phyloP scores from a whole-genome alignment of 768 basidiomycete species.

The Asterophora lycoperdoides region DNA sequence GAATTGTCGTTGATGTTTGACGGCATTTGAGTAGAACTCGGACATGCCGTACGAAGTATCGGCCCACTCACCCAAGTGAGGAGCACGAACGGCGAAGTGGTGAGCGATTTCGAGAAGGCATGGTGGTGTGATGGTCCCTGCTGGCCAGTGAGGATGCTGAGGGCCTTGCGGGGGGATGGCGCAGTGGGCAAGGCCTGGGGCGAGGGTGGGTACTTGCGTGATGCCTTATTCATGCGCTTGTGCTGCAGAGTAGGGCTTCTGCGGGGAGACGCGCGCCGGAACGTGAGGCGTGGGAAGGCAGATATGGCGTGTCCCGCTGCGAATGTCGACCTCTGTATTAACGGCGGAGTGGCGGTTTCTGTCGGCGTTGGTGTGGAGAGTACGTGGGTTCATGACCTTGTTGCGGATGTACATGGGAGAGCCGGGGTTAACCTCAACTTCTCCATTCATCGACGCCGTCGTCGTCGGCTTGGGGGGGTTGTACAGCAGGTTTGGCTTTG shows the following conservation, averaged over 20 bases:
- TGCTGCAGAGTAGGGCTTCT: not conserved
- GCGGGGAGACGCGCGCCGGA: constrained; percentile 4
- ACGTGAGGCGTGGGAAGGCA: constrained; percentile 10
- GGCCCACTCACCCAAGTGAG: too few relatives aligned
- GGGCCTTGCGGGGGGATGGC: constrained; percentile 1
- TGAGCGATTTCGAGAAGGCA: constrained; percentile 5
- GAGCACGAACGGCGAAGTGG: constrained; percentile 11
- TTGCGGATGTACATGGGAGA: constrained; percentile 15
- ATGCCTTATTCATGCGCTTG: not conserved
- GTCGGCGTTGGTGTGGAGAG: constrained; percentile 1
- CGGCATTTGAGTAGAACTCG: too few relatives aligned
- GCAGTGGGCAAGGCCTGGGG: not conserved
- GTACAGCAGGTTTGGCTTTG: not conserved
- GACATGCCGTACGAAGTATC: too few relatives aligned
- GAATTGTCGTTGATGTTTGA: too few relatives aligned
- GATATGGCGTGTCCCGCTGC: constrained; percentile 5
- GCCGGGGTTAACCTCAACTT: constrained; percentile 14
- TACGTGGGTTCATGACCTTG: constrained; percentile 11
- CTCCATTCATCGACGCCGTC: constrained; percentile 18
- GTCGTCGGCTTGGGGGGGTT: not conserved
- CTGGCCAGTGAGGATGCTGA: not conserved
- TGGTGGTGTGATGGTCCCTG: not conserved
- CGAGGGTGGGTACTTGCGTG: not conserved
- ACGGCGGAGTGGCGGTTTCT: not conserved
- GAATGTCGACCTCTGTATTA: not conserved